phyloP scores from a whole-genome alignment of 805 yeast genomes.

The Dipodascus geniculatus region DNA sequence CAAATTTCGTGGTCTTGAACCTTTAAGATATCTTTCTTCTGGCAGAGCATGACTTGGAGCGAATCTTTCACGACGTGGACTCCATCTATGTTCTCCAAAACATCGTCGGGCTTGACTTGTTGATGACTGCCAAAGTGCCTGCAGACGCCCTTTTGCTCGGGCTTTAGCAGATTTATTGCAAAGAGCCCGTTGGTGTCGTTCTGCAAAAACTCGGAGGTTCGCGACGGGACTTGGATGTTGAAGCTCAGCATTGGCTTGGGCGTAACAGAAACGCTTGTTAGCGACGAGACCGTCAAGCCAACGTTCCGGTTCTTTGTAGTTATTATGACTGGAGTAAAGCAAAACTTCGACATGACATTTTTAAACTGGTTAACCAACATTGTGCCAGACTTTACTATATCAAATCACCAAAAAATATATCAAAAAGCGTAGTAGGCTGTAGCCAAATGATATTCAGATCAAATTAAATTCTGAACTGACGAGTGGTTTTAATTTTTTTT shows the following conservation, averaged over 20 bases:
- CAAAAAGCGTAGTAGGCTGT: too few relatives aligned
- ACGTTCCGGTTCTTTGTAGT: neutral
- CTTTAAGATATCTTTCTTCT: slow-evolving; percentile 13
- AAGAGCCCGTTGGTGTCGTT: slow-evolving; percentile 32
- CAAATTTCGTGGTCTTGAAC: slow-evolving; percentile 86
- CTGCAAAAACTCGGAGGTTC: slow-evolving; percentile 60
- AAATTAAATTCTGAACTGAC: neutral
- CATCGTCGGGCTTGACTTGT: neutral
- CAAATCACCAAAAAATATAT: too few relatives aligned
- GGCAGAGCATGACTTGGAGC: slow-evolving; percentile 20
- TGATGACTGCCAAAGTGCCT: slow-evolving; percentile 44
- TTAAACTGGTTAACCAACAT: neutral
- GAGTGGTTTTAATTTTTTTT: neutral
- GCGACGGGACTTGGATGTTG: slow-evolving; percentile 77
- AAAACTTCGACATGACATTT: neutral
- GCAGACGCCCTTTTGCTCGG: slow-evolving; percentile 47
- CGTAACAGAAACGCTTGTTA: slow-evolving; percentile 64
- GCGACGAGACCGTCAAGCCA: slow-evolving; percentile 82
- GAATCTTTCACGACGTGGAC: slow-evolving; percentile 21
- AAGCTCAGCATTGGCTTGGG: slow-evolving; percentile 77
- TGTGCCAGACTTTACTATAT: neutral
- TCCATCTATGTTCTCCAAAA: slow-evolving; percentile 5
- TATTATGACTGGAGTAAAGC: neutral
- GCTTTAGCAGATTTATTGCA: slow-evolving; percentile 69
- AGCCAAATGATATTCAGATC: too few relatives aligned